Percentiles rank a stretch among this genome's conserved stretches.
Evolutionary conservation across 257 asterid genomes (phyloP).

Genomic region (Solanum tarijense): DNA sequence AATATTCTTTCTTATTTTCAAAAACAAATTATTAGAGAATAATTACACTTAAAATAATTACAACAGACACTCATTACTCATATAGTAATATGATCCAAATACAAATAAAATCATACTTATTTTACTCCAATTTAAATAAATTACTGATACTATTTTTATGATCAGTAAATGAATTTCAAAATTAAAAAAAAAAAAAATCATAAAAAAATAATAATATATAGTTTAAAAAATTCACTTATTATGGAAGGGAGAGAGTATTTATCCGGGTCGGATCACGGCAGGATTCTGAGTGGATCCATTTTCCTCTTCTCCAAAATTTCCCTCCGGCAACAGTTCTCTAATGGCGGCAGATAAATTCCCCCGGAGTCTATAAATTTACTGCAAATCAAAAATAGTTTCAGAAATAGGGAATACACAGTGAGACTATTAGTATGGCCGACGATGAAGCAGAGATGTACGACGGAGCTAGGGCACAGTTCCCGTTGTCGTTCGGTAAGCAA

Average conservation of each 20-base stretch:
- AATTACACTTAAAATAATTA: no score
- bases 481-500: conserved; percentile 69
- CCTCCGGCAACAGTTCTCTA: not conserved
- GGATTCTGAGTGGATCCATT: not conserved
- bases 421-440: conserved; percentile 32
- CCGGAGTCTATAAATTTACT: conserved; percentile 10
- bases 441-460: conserved; percentile 74
- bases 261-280: not conserved
- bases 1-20: no score
- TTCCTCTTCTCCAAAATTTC: not conserved
- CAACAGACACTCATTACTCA: no score
- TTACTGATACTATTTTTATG: no score
- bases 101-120: not conserved
- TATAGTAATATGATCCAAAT: no score
- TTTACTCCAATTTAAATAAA: no score
- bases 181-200: no score
- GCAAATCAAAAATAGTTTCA: conserved; percentile 4
- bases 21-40: no score
- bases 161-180: no score
- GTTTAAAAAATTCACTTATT: not conserved
- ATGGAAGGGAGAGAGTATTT: not conserved
- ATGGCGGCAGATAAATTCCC: conserved; percentile 5
- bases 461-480: conserved; percentile 74
- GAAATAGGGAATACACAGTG: not conserved
- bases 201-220: no score